Evolutionary conservation across 352 stramenopile genomes (phyloP), one percentile per base, ranked within the genome.

Genomic region (Pythium pyrilobum): DNA sequence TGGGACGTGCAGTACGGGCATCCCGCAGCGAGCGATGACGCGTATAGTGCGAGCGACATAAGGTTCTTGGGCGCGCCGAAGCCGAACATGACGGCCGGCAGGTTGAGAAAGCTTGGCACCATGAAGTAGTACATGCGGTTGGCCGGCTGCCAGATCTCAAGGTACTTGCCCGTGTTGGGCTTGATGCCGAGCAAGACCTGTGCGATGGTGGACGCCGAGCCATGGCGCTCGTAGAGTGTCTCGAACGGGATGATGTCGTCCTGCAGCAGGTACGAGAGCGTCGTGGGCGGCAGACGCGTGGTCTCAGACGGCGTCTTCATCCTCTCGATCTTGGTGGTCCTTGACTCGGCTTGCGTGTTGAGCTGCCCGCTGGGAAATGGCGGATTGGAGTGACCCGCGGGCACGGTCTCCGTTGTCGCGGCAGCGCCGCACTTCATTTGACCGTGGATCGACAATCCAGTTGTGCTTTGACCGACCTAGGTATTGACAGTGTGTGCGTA

Each of bases 41-140:
- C 40, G 38, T 62, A 62, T 11, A 62, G 44, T 29, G 54, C 54
- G 15, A 62, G 41, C 13, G 44, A 47, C 20, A 62, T n/a, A 3
- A 62, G 54, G 5, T 62, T 33, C 31, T 62, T 62, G 1, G 54
- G 54, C n/a, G 54, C 54, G 16, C 54, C 54, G 39, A 54, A 62
- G 37, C 54, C 54, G 18, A 62, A 55, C 43, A 62, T 52, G 29
- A 54, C 50, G 25, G 45, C 45, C 5, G 54, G 54, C 29, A 62
- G 25, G 31, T 62, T 62, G 27, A 62, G 32, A 27, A 62, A 62
- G 54, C 44, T 40, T 3, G 54, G 54, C 37, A 62, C 54, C 54
- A 62, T 62, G 13, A 62, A 54, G 45, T 62, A 62, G 54, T 62
- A 62, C 43, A 52, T 54, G 9, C 25, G 20, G 54, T 62, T 62